Evolutionary conservation across 805 yeast species (phyloP).

Genomic region (Candida fluviatilis): DNA sequence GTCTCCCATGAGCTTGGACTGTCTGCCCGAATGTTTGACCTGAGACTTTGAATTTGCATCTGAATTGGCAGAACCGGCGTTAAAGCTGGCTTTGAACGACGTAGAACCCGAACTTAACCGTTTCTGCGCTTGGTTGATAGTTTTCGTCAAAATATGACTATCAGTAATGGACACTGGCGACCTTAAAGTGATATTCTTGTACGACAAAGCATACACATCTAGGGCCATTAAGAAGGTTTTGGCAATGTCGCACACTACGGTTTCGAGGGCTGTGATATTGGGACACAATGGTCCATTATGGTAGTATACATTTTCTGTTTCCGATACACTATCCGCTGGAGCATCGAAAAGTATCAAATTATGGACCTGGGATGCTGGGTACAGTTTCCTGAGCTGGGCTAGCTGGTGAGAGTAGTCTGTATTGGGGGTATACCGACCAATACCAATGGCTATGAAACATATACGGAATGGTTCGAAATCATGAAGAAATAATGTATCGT

Average conservation of each 20-base stretch:
- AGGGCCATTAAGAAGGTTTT: conserved; percentile 58
- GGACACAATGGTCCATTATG: conserved; percentile 22
- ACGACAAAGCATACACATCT: conserved; percentile 67
- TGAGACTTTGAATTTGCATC: conserved; percentile 32
- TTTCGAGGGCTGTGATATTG: conserved; percentile 41
- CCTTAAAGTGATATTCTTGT: conserved; percentile 73
- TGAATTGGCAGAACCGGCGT: conserved; percentile 8
- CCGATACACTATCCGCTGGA: conserved; percentile 19
- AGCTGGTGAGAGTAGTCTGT: conserved; percentile 5
- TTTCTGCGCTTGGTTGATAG: conserved; percentile 40
- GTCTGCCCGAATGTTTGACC: conserved; percentile 62
- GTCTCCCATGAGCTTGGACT: conserved; percentile 69
- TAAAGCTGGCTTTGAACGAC: conserved; percentile 30
- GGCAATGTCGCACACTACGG: conserved; percentile 71
- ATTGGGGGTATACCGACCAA: conserved; percentile 26
- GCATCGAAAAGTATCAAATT: conserved; percentile 52
- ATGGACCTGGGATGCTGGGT: conserved; percentile 54
- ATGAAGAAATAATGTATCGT: conserved; percentile 62
- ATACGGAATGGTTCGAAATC: conserved; percentile 91
- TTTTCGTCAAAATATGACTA: conserved; percentile 38
- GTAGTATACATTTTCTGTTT: conserved; percentile 17
- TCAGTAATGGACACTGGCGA: conserved; percentile 71
- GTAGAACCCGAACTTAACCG: conserved; percentile 38
- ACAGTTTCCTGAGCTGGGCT: conserved; percentile 34
- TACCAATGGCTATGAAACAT: conserved; percentile 56